A percentile compares a stretch with the other conserved stretches of the same genome.
phyloP scores from a whole-genome alignment of 257 asterid species.

The Solanum tacnaense region DNA sequence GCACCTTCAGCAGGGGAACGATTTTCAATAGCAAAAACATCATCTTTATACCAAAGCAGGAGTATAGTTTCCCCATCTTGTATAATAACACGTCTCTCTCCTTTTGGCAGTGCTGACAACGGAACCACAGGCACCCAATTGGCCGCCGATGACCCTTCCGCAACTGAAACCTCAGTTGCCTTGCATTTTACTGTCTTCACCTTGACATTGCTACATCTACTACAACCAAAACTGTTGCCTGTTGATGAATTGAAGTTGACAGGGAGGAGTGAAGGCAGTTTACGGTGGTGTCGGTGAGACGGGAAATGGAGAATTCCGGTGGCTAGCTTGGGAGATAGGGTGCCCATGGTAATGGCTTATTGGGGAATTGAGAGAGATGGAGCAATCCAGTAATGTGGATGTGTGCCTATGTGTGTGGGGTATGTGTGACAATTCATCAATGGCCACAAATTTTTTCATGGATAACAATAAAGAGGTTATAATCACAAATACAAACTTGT shows the following conservation, averaged over 20 bases:
- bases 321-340: constrained; percentile 21
- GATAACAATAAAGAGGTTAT: not conserved
- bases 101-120: not conserved
- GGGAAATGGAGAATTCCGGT: constrained; percentile 29
- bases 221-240: too few relatives aligned
- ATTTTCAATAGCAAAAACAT: not conserved
- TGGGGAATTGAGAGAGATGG: not conserved
- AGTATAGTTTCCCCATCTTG: not conserved
- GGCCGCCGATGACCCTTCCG: not conserved
- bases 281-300: constrained; percentile 20
- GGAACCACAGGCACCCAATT: not conserved
- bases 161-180: not conserved
- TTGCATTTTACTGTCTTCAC: not conserved
- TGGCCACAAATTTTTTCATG: not conserved
- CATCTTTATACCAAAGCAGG: not conserved
- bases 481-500: not conserved
- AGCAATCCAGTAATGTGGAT: not conserved
- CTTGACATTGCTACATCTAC: too few relatives aligned
- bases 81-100: not conserved
- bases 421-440: not conserved
- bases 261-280: constrained; percentile 2
- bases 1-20: not conserved
- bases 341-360: constrained; percentile 12
- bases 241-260: too few relatives aligned
- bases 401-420: not conserved